Evolutionary conservation across 2,329 filamentous ascomycete genomes (phyloP).

Genomic region (Bipolaris bicolor): DNA sequence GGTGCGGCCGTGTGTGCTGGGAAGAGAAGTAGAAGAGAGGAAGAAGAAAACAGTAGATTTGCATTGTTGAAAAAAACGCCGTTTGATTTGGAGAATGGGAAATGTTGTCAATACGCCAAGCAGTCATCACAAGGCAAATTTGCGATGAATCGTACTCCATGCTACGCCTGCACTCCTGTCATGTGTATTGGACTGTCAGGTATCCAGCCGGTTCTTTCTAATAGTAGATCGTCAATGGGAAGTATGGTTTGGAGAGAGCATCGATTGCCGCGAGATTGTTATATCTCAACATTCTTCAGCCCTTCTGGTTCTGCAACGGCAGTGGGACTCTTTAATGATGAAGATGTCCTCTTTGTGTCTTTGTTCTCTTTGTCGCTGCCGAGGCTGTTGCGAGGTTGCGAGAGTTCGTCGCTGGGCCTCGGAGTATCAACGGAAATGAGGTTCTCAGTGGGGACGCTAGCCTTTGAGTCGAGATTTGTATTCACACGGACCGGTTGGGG

Average conservation of each 20-base stretch:
- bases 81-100: conserved; percentile 1
- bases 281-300: conserved; percentile 59
- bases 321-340: conserved; percentile 39
- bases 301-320: conserved; percentile 40
- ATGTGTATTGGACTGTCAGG: conserved; percentile 24
- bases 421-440: conserved; percentile 53
- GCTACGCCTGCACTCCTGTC: conserved; percentile 31
- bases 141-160: conserved; percentile 10
- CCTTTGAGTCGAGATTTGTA: conserved; percentile 43
- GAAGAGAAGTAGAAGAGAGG: not conserved
- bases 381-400: conserved; percentile 38
- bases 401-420: conserved; percentile 47
- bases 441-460: conserved; percentile 43
- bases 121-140: conserved; percentile 24
- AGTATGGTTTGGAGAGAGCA: conserved; percentile 14
- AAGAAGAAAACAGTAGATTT: conserved; percentile 5
- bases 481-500: conserved; percentile 49
- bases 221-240: conserved; percentile 26
- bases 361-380: conserved; percentile 49
- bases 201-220: conserved; percentile 40
- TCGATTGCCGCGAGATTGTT: conserved; percentile 18
- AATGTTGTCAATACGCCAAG: conserved; percentile 17
- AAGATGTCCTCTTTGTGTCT: conserved; percentile 28
- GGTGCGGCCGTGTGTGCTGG: conserved; percentile 17
- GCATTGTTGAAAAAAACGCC: conserved; percentile 9